phyloP scores from a whole-genome alignment of 2,329 filamentous ascomycete genomes.

The Hypoxylon sp. region DNA sequence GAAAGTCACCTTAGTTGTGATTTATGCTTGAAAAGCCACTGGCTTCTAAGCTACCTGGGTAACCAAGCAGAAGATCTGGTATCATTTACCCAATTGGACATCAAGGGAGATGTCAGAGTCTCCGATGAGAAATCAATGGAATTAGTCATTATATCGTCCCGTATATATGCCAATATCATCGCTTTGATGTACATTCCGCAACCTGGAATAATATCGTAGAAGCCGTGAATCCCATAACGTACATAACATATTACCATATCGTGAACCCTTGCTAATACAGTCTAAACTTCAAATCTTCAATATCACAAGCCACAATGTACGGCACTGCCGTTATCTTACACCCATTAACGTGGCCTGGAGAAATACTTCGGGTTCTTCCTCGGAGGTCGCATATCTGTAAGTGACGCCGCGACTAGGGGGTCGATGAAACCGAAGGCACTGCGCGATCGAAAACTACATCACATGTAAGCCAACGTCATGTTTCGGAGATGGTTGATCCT shows the following conservation, averaged over 20 bases:
- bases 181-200: not conserved
- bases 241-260: constrained; percentile 15
- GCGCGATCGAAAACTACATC: constrained; percentile 34
- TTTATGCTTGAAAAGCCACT: constrained; percentile 13
- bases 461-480: constrained; percentile 14
- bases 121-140: not conserved
- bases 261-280: constrained; percentile 16
- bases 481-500: not conserved
- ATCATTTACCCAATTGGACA: not conserved
- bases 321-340: constrained; percentile 15
- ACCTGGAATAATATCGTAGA: constrained; percentile 7
- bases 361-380: constrained; percentile 33
- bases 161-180: not conserved
- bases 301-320: constrained; percentile 1
- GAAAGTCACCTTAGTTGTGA: constrained; percentile 37
- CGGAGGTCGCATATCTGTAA: constrained; percentile 24
- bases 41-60: not conserved
- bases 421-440: constrained; percentile 37
- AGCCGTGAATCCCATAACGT: constrained; percentile 6
- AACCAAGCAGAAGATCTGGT: not conserved
- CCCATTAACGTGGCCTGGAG: constrained; percentile 32
- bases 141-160: constrained; percentile 10
- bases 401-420: constrained; percentile 32
- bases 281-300: constrained; percentile 14
- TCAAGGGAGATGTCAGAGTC: not conserved